These are phyloP conservation scores for Tylopilus felleus DNA, from an alignment of 768 basidiomycete species.

Conservation along the genomic window DNA sequence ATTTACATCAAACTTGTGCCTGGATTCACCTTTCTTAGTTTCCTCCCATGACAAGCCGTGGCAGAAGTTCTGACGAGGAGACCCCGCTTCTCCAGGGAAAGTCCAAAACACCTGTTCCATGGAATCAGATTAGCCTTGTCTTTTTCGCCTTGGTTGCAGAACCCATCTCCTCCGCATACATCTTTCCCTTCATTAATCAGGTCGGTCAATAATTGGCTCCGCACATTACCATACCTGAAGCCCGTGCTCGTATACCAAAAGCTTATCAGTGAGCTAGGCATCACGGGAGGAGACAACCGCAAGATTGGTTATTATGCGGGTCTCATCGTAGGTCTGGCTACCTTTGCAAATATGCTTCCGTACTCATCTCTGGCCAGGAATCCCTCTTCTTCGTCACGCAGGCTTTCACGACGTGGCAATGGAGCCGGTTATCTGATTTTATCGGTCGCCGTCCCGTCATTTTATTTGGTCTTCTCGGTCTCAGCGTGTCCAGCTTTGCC, in stretches of 20 bases:
- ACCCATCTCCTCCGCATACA: conserved; percentile 51
- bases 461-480: conserved; percentile 52
- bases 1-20: too few species aligned
- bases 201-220: conserved; percentile 23
- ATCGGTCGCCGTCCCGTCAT: conserved; percentile 61
- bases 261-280: conserved; percentile 41
- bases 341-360: not conserved
- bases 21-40: not conserved
- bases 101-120: conserved; percentile 45
- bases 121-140: conserved; percentile 47
- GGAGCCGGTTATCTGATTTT: conserved; percentile 60
- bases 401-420: conserved; percentile 55
- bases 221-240: not conserved
- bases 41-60: not conserved
- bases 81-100: conserved; percentile 38
- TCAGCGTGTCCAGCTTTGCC: conserved; percentile 48
- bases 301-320: conserved; percentile 65
- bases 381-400: conserved; percentile 61
- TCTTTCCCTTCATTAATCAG: conserved; percentile 64
- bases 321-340: not conserved
- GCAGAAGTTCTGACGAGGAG: conserved; percentile 41
- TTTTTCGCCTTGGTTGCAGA: conserved; percentile 51
- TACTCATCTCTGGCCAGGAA: conserved; percentile 38
- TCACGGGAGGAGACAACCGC: conserved; percentile 35
- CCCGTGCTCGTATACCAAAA: conserved; percentile 20